Percentiles rank a stretch among this genome's conserved stretches.
phyloP scores from a whole-genome alignment of 2,329 filamentous ascomycete genomes.

The Cercospora sojina region DNA sequence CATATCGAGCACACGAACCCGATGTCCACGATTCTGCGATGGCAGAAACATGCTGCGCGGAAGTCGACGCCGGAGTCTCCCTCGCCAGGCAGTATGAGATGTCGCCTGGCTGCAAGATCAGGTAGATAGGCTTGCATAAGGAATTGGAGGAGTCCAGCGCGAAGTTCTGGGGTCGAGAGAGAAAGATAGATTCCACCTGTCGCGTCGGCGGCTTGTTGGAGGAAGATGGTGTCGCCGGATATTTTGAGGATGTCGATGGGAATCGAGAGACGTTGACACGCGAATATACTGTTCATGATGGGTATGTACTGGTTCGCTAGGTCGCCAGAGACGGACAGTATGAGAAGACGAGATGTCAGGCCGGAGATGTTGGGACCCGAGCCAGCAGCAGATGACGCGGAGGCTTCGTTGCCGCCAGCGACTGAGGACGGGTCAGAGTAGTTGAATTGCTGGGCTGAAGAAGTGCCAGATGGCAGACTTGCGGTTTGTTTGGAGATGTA shows the following conservation, averaged over 20 bases:
- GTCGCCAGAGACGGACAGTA: constrained; percentile 85
- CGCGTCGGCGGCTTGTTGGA: constrained; percentile 84
- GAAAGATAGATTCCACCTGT: constrained; percentile 69
- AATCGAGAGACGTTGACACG: constrained; percentile 81
- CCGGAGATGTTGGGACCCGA: constrained; percentile 43
- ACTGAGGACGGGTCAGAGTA: constrained; percentile 53
- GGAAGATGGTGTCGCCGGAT: constrained; percentile 80
- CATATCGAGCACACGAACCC: constrained; percentile 97
- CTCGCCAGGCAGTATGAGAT: constrained; percentile 70
- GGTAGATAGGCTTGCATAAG: constrained; percentile 93
- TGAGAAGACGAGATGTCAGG: constrained; percentile 78
- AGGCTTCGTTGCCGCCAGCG: constrained; percentile 55
- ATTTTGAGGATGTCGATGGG: constrained; percentile 91
- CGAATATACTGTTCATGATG: constrained; percentile 98
- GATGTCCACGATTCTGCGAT: constrained; percentile 83
- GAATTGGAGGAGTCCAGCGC: constrained; percentile 74
- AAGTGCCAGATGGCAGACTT: constrained; percentile 40
- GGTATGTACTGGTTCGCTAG: constrained; percentile 90
- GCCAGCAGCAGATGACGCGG: constrained; percentile 39
- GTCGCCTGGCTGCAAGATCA: constrained; percentile 61
- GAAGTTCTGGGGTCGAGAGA: constrained; percentile 39
- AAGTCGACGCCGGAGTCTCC: constrained; percentile 83
- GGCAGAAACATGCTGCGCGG: constrained; percentile 96
- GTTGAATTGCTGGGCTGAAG: constrained; percentile 58
- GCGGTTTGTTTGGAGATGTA: constrained; percentile 80